phyloP scores from a whole-genome alignment of 352 stramenopile genomes.

The Pythium dissotocum region DNA sequence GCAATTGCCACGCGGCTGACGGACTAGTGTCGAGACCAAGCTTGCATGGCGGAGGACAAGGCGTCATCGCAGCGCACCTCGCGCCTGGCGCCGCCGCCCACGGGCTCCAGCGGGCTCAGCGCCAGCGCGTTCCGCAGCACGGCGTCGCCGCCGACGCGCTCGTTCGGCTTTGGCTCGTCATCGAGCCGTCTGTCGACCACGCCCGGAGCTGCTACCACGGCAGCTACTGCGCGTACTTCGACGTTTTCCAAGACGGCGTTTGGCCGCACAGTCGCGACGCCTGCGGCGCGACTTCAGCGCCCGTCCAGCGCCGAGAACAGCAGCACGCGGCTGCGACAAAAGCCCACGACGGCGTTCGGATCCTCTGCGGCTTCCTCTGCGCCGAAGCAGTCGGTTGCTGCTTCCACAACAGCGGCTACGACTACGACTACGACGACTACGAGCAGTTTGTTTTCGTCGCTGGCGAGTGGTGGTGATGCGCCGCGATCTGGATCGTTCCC shows the following conservation, averaged over 20 bases:
- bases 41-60: slow-evolving; percentile 25
- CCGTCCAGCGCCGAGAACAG: slow-evolving; percentile 46
- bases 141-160: slow-evolving; percentile 1
- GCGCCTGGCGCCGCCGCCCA: slow-evolving; percentile 20
- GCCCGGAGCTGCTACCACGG: not conserved
- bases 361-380: slow-evolving; percentile 7
- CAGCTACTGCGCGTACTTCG: slow-evolving; percentile 6
- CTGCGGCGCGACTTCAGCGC: slow-evolving; percentile 23
- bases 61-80: slow-evolving; percentile 20
- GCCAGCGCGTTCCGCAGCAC: slow-evolving; percentile 14
- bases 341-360: slow-evolving; percentile 29
- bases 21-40: not conserved
- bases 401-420: not conserved
- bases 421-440: not conserved
- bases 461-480: slow-evolving; percentile 12
- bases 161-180: slow-evolving; percentile 26
- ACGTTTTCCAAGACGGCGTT: slow-evolving; percentile 29
- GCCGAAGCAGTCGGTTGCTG: slow-evolving; percentile 10
- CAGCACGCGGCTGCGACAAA: slow-evolving; percentile 58
- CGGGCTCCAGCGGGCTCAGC: not conserved
- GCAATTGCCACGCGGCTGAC: slow-evolving; percentile 2
- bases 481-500: slow-evolving; percentile 12
- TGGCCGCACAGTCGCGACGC: slow-evolving; percentile 11
- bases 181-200: not conserved
- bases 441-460: slow-evolving; percentile 17